A percentile compares a stretch with the other conserved stretches of the same genome.
Conservation (phyloP, 2,329 filamentous ascomycete genomes). For the Epichloe festucae region DNA sequence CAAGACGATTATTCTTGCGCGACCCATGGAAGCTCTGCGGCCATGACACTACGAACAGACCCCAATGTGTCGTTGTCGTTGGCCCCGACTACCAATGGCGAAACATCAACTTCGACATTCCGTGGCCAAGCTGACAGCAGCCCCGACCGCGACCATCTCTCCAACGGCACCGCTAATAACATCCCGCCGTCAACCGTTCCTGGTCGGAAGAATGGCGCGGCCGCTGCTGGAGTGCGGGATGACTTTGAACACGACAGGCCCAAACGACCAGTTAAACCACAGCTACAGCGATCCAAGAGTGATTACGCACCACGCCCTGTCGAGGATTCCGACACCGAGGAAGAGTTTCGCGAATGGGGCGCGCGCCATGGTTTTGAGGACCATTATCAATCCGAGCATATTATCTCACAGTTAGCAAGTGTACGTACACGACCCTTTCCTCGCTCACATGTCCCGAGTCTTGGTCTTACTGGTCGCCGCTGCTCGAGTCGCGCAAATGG, state of each 20-base stretch:
- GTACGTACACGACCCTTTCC: constrained; percentile 33
- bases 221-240: constrained; percentile 15
- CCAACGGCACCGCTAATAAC: constrained; percentile 17
- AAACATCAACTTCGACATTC: constrained; percentile 18
- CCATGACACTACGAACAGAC: constrained; percentile 22
- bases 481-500: constrained; percentile 3
- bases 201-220: constrained; percentile 25
- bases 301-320: constrained; percentile 34
- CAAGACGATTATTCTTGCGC: constrained; percentile 9
- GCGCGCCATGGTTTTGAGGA: constrained; percentile 82
- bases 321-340: constrained; percentile 26
- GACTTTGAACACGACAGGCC: constrained; percentile 23
- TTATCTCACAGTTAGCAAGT: constrained; percentile 70
- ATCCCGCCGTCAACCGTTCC: constrained; percentile 34
- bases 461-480: background rate
- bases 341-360: constrained; percentile 39
- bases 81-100: constrained; percentile 16
- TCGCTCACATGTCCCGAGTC: background rate
- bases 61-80: constrained; percentile 19
- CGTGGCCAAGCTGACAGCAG: constrained; percentile 16
- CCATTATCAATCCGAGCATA: constrained; percentile 82
- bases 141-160: constrained; percentile 16
- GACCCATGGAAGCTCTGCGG: constrained; percentile 12
- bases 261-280: constrained; percentile 32
- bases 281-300: constrained; percentile 44